Conservation (phyloP, 1,139 yeast species). For the Candida buenavistaensis region DNA sequence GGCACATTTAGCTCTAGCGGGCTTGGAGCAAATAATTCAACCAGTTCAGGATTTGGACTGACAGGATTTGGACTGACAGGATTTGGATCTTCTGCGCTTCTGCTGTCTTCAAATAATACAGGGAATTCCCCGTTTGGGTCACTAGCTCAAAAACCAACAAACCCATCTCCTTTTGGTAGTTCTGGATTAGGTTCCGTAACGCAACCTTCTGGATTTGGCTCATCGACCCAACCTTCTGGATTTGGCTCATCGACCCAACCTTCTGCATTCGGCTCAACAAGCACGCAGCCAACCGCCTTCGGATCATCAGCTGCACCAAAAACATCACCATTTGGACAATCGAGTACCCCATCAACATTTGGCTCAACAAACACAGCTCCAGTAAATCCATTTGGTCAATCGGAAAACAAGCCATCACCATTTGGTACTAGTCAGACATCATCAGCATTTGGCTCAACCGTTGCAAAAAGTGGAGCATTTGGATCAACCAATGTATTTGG, state of each 20-base stretch:
- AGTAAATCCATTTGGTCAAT: conserved; percentile 3
- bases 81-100: conserved; percentile 6
- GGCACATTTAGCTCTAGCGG: conserved; percentile 7
- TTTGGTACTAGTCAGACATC: conserved; percentile 13
- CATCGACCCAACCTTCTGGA: conserved; percentile 7
- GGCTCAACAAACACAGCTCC: neutral
- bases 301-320: conserved; percentile 7
- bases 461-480: too few species aligned
- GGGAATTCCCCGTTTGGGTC: conserved; percentile 9
- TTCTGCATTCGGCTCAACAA: conserved; percentile 9
- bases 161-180: conserved; percentile 10
- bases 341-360: conserved; percentile 4
- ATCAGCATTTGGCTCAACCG: conserved; percentile 2
- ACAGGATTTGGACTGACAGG: conserved; percentile 5
- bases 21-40: conserved; percentile 5
- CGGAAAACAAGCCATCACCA: conserved; percentile 5
- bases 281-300: conserved; percentile 9
- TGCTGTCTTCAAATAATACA: conserved; percentile 3
- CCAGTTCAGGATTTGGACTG: conserved; percentile 6
- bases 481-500: conserved; percentile 11
- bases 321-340: conserved; percentile 14
- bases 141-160: conserved; percentile 5
- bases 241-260: conserved; percentile 8
- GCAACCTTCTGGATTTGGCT: too few species aligned
- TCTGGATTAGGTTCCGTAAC: conserved; percentile 7